phyloP scores from a whole-genome alignment of 306 rosid genomes.

The Casuarina glauca region DNA sequence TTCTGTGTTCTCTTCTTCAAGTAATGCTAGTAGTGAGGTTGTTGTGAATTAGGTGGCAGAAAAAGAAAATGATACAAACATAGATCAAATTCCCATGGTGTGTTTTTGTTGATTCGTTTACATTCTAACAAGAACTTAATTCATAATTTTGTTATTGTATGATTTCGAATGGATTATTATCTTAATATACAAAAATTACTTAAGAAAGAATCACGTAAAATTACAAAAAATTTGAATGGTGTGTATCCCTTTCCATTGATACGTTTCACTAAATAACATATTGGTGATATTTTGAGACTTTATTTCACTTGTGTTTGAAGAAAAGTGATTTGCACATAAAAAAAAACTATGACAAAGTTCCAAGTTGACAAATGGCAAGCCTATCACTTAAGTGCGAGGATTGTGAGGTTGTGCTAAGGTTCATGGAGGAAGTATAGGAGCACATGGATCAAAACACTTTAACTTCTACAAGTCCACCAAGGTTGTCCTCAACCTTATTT shows the following conservation, averaged over 20 bases:
- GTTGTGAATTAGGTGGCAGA: slow-evolving; percentile 90
- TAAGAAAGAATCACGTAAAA: not conserved
- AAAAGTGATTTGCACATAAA: slow-evolving; percentile 92
- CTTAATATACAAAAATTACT: not conserved
- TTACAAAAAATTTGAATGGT: not conserved
- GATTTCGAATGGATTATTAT: not conserved
- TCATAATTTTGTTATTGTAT: not conserved
- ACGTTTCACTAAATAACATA: not conserved
- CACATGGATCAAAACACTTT: slow-evolving; percentile 94
- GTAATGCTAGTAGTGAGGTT: slow-evolving; percentile 81
- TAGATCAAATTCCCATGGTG: slow-evolving; percentile 95
- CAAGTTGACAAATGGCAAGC: slow-evolving; percentile 63
- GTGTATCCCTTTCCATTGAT: not conserved
- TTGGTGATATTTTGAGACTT: slow-evolving; percentile 11
- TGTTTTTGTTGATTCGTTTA: not conserved
- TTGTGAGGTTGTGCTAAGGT: slow-evolving; percentile 74
- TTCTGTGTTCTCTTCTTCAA: slow-evolving; percentile 42
- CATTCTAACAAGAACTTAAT: not conserved
- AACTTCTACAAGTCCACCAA: slow-evolving; percentile 95
- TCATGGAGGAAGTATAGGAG: slow-evolving; percentile 85
- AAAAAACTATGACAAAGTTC: slow-evolving; percentile 33
- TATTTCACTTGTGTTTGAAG: slow-evolving; percentile 33
- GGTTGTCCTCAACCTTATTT: slow-evolving; percentile 86
- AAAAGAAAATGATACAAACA: slow-evolving; percentile 74
- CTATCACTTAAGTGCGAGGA: slow-evolving; percentile 92